Percentiles rank a stretch among this genome's conserved stretches.
Conservation (phyloP, 257 asterid species). For the Pogostemon cablin region DNA sequence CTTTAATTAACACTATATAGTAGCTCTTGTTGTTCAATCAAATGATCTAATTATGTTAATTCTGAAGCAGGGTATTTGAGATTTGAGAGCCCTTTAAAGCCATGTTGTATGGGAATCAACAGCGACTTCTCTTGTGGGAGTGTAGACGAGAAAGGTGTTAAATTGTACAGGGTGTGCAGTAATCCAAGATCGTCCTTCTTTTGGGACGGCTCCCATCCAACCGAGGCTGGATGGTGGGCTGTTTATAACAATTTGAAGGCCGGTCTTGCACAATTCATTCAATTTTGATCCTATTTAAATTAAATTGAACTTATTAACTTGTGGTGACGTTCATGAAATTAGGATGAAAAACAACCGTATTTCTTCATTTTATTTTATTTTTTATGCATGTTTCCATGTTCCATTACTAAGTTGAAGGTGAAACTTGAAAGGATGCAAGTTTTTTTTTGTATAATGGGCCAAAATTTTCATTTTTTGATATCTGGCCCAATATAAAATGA, state of each 20-base stretch:
- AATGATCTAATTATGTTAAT: too few species aligned
- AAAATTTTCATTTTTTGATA: too few species aligned
- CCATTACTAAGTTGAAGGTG: too few species aligned
- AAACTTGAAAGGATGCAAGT: too few species aligned
- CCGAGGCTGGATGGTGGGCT: slow-evolving; percentile 89
- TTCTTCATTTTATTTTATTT: too few species aligned
- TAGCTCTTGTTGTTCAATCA: too few species aligned
- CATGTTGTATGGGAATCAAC: slow-evolving; percentile 71
- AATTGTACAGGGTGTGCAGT: slow-evolving; percentile 67
- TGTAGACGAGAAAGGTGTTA: slow-evolving; percentile 56
- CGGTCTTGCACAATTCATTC: slow-evolving; percentile 44
- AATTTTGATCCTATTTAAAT: not conserved
- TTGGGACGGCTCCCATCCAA: slow-evolving; percentile 88
- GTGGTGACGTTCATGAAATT: not conserved
- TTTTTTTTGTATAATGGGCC: too few species aligned
- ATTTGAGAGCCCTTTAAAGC: slow-evolving; percentile 71
- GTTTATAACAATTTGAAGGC: slow-evolving; percentile 47
- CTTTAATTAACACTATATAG: too few species aligned
- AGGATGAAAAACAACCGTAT: too few species aligned
- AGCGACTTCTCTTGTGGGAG: slow-evolving; percentile 51
- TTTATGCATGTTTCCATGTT: too few species aligned
- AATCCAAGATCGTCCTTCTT: slow-evolving; percentile 65
- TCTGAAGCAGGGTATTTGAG: slow-evolving; percentile 46
- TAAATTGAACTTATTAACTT: not conserved
- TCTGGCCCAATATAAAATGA: too few species aligned